These are phyloP conservation scores for Aureobasidium sp. DNA, from an alignment of 2,329 filamentous ascomycete genomes.

Conservation along the genomic window DNA sequence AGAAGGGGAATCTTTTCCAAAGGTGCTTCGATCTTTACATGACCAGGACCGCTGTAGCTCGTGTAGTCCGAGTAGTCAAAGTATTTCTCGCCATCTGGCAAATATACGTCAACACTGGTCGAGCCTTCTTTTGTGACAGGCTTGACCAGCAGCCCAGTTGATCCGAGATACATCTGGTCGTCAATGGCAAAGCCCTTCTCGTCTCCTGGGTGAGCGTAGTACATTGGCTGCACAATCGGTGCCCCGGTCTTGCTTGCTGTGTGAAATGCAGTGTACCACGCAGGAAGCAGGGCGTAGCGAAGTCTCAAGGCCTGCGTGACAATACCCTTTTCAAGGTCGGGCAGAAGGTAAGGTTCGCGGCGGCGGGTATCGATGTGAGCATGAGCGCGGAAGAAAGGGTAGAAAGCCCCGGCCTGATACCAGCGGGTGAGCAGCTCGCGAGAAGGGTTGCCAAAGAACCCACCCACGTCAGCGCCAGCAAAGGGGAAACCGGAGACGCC, in stretches of 20 bases:
- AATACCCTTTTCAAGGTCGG: conserved; percentile 77
- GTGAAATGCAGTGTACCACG: conserved; percentile 97
- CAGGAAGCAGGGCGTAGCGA: conserved; percentile 80
- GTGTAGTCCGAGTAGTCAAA: conserved; percentile 94
- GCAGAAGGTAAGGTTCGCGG: conserved; percentile 83
- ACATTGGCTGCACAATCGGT: conserved; percentile 86
- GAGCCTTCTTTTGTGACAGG: conserved; percentile 76
- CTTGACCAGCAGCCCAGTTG: conserved; percentile 84
- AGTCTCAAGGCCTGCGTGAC: conserved; percentile 82
- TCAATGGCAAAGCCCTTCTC: conserved; percentile 84
- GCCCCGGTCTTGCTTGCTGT: conserved; percentile 75
- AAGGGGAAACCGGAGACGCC: conserved; percentile 93
- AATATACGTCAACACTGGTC: conserved; percentile 68
- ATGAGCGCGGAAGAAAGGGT: conserved; percentile 95
- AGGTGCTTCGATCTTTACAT: conserved; percentile 66
- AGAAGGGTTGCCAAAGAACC: conserved; percentile 95
- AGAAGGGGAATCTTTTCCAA: conserved; percentile 82
- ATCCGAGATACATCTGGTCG: conserved; percentile 86
- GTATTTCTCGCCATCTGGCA: conserved; percentile 83
- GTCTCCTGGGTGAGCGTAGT: conserved; percentile 81
- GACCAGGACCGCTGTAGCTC: conserved; percentile 64
- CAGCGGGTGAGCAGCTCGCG: conserved; percentile 87
- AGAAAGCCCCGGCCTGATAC: conserved; percentile 96
- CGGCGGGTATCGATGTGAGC: conserved; percentile 94
- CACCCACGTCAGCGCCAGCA: conserved; percentile 88